Evolutionary conservation across 139 green algal species (phyloP).

Genomic region (Chlorella sp.): DNA sequence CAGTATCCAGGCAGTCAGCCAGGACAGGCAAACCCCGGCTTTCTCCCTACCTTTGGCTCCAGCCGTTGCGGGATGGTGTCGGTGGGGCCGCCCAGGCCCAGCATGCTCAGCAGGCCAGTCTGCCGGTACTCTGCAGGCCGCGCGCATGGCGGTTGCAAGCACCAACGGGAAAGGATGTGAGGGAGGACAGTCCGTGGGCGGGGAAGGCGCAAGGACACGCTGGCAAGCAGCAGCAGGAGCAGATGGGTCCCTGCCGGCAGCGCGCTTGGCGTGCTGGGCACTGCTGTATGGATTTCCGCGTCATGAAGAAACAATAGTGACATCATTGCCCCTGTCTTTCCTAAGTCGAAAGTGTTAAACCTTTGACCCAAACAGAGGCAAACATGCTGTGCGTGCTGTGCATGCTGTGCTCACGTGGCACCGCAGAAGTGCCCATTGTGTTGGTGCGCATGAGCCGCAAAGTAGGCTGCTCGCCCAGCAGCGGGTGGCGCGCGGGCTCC

Average conservation of each 20-base stretch:
- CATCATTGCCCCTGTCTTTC: too few relatives aligned
- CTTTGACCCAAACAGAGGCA: too few relatives aligned
- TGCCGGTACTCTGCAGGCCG: background rate
- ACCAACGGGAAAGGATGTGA: background rate
- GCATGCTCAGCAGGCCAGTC: background rate
- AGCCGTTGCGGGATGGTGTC: slow-evolving; percentile 54
- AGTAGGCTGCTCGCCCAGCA: slow-evolving; percentile 85
- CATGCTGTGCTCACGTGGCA: background rate
- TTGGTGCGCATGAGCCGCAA: slow-evolving; percentile 74
- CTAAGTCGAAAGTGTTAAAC: too few relatives aligned
- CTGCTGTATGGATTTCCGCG: too few relatives aligned
- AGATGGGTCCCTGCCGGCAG: too few relatives aligned
- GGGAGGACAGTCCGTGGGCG: too few relatives aligned
- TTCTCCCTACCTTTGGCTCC: slow-evolving; percentile 83
- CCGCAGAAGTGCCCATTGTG: background rate
- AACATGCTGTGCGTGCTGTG: too few relatives aligned
- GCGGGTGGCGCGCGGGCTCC: slow-evolving; percentile 74
- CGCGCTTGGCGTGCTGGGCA: too few relatives aligned
- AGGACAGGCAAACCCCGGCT: background rate
- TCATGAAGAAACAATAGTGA: too few relatives aligned
- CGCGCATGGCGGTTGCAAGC: background rate
- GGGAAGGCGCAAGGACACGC: too few relatives aligned
- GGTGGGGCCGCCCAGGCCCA: background rate
- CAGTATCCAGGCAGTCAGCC: too few relatives aligned
- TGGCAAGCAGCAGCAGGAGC: too few relatives aligned